Evolutionary conservation across 257 asterid species (phyloP).

Genomic region (Solanum pimpinellifolium): DNA sequence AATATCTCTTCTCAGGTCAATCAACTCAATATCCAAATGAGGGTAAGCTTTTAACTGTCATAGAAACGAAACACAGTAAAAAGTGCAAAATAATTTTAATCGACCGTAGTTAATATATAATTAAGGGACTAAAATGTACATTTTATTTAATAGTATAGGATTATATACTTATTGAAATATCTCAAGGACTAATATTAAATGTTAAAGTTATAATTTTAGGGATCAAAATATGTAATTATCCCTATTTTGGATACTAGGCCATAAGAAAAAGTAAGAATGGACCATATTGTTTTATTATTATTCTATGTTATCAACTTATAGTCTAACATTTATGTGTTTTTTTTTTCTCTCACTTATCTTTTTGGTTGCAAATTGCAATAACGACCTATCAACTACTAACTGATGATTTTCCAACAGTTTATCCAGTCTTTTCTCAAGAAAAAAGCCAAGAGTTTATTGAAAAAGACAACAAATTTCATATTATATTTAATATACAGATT

Average conservation of each 20-base stretch:
- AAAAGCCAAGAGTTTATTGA: neutral
- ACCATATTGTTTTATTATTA: neutral
- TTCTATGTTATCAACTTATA: neutral
- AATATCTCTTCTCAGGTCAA: too few relatives aligned
- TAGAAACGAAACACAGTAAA: fast-evolving
- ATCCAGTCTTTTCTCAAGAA: neutral
- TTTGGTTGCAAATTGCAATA: neutral
- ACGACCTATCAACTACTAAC: neutral
- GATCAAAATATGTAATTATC: neutral
- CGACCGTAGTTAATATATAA: neutral
- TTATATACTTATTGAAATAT: neutral
- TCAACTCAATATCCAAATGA: neutral
- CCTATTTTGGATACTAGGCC: neutral
- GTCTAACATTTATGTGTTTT: neutral
- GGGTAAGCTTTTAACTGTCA: neutral
- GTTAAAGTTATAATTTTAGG: neutral
- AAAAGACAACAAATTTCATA: neutral
- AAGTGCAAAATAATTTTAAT: neutral
- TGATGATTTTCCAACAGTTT: neutral
- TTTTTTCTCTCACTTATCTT: neutral
- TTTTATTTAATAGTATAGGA: neutral
- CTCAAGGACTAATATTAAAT: neutral
- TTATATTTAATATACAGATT: neutral
- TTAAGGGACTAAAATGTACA: neutral
- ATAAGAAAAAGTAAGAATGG: neutral